These are phyloP conservation scores for Aspergillus awamori DNA, from an alignment of 2,329 filamentous ascomycete species.

Conservation along the genomic window DNA sequence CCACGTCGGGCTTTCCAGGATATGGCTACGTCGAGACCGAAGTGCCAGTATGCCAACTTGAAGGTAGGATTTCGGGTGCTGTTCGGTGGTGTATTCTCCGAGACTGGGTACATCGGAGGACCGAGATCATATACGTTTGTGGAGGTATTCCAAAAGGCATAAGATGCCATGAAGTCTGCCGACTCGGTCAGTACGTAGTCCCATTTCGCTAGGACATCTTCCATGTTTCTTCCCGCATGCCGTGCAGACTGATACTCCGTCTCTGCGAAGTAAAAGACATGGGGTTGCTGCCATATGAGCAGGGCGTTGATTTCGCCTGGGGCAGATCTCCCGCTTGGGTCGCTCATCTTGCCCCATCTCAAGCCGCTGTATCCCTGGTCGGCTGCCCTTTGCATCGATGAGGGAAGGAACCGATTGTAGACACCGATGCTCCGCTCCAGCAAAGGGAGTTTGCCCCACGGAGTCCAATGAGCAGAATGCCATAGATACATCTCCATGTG, in stretches of 20 bases:
- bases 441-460: slow-evolving; percentile 7
- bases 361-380: slow-evolving; percentile 48
- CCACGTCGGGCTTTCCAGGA: slow-evolving; percentile 56
- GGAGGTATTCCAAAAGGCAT: slow-evolving; percentile 57
- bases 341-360: slow-evolving; percentile 60
- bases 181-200: slow-evolving; percentile 54
- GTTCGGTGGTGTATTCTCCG: slow-evolving; percentile 63
- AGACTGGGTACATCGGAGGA: slow-evolving; percentile 55
- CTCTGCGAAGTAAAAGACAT: slow-evolving; percentile 64
- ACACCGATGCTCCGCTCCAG: slow-evolving; percentile 4
- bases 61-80: slow-evolving; percentile 61
- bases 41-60: slow-evolving; percentile 64
- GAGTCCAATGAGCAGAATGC: slow-evolving; percentile 54
- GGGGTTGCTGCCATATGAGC: slow-evolving; percentile 66
- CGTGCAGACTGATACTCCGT: slow-evolving; percentile 55
- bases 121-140: slow-evolving; percentile 58
- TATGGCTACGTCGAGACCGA: slow-evolving; percentile 59
- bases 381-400: slow-evolving; percentile 38
- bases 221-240: slow-evolving; percentile 15
- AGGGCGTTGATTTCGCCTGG: slow-evolving; percentile 65
- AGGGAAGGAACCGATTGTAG: slow-evolving; percentile 52
- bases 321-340: slow-evolving; percentile 57
- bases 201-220: slow-evolving; percentile 51
- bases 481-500: slow-evolving; percentile 60
- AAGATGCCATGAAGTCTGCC: slow-evolving; percentile 64